phyloP scores from a whole-genome alignment of 2,329 filamentous ascomycete species.

The Phialemoniopsis sp. region DNA sequence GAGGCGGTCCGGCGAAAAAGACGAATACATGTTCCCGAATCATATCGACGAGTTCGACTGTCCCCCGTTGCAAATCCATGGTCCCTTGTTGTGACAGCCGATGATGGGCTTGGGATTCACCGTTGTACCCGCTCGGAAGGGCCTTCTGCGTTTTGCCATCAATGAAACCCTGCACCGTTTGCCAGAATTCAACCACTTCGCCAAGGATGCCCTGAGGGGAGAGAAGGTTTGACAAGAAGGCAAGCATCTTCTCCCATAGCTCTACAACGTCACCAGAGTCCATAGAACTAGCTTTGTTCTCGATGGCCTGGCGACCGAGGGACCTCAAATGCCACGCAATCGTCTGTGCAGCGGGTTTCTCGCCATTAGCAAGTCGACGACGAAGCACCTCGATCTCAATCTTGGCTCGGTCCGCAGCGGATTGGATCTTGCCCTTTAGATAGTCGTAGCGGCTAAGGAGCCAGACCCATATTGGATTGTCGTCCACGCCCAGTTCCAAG shows the following conservation, averaged over 20 bases:
- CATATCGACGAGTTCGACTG: slow-evolving; percentile 75
- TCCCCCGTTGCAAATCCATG: slow-evolving; percentile 69
- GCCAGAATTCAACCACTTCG: slow-evolving; percentile 92
- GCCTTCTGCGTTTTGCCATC: slow-evolving; percentile 77
- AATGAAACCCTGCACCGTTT: slow-evolving; percentile 85
- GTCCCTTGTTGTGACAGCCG: slow-evolving; percentile 69
- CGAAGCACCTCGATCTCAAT: slow-evolving; percentile 90
- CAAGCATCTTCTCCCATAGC: slow-evolving; percentile 85
- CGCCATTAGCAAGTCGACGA: slow-evolving; percentile 67
- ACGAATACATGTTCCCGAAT: slow-evolving; percentile 74
- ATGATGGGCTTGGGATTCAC: slow-evolving; percentile 78
- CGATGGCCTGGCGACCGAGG: slow-evolving; percentile 62
- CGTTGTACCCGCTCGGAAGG: slow-evolving; percentile 76
- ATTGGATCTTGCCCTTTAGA: slow-evolving; percentile 78
- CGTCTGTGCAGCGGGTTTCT: slow-evolving; percentile 61
- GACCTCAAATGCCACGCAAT: slow-evolving; percentile 75
- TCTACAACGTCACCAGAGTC: slow-evolving; percentile 80
- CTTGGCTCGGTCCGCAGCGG: slow-evolving; percentile 78
- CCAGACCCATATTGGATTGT: slow-evolving; percentile 97
- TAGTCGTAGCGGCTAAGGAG: slow-evolving; percentile 85
- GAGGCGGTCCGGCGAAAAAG: slow-evolving; percentile 84
- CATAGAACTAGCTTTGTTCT: slow-evolving; percentile 58
- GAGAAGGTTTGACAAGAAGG: slow-evolving; percentile 69
- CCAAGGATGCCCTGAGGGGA: slow-evolving; percentile 78
- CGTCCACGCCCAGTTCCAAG: slow-evolving; percentile 89